Conservation (phyloP, 768 basidiomycete genomes). For the Podaxis pistillaris region DNA sequence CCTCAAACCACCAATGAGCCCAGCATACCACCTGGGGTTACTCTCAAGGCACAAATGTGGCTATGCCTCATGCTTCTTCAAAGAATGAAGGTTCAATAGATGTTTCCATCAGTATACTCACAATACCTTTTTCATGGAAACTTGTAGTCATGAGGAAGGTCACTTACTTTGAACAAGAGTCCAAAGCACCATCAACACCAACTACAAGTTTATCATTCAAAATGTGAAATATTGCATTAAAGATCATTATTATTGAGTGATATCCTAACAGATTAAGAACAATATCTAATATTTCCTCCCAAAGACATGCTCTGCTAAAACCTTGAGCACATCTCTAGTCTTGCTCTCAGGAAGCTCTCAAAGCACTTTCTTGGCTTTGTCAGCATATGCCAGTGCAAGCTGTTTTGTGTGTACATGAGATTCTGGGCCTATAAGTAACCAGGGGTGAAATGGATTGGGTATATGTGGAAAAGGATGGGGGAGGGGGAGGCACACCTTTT, state of each 20-base stretch:
- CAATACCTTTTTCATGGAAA: no score
- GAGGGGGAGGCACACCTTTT: constrained; percentile 46
- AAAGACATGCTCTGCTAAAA: constrained; percentile 73
- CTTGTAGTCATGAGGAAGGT: no score
- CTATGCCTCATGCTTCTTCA: no score
- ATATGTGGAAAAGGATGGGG: constrained; percentile 2
- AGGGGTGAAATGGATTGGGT: neutral
- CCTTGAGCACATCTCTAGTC: constrained; percentile 74
- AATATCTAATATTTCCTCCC: constrained; percentile 37
- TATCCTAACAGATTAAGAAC: neutral
- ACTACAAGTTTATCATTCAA: neutral
- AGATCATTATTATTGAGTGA: neutral
- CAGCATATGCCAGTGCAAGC: constrained; percentile 75
- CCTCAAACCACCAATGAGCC: no score
- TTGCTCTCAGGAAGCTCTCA: constrained; percentile 77
- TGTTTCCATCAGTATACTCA: no score
- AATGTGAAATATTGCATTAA: neutral
- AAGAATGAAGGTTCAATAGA: no score
- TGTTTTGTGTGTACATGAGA: constrained; percentile 76
- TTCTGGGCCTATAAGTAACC: constrained; percentile 58
- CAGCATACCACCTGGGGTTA: no score
- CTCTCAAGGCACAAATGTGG: no score
- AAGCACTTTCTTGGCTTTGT: constrained; percentile 77
- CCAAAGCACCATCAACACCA: no score
- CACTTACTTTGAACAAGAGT: no score